Evolutionary conservation across 371 early-diverging fungal genomes (phyloP), one percentile per base, ranked within the genome.

Genomic region (Lichtheimia hyalospora): DNA sequence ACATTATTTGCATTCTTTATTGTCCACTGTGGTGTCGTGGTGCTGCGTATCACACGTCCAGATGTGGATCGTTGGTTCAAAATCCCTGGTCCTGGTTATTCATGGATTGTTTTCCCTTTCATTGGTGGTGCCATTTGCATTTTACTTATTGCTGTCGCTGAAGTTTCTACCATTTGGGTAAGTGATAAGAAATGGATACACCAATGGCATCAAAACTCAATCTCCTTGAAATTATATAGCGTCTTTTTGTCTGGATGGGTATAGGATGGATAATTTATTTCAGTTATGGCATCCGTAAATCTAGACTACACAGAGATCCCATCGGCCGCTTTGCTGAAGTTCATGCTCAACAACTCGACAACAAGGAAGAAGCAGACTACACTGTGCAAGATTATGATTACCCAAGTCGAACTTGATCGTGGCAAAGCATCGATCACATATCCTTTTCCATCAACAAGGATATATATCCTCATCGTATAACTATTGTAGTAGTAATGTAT

Each of bases 1-100:
- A 94, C 96, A 0, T 72, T 96, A 28, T 77, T 93, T 60, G 90
- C 92, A 0, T 94, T 93, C 81, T 88, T 92, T 62, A 72, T 94
- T 23, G 95, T 94, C 25, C 90, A 91, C 60, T 63, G 85, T 34
- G 90, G 90, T 52, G 88, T 90, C 3, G 77, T 88, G 48, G 83
- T 95, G 24, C 77, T 94, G 77, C 86, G 94, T 10, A 81, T 80
- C 58, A 88, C 83, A 23, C 82, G 89, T 25, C 91, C 93, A 12
- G 84, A 92, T 20, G 79, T 83, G 2, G 83, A 81, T 23, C 83
- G 95, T n/a, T 81, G 84, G 10, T 96, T 95, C 79, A 73, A 69
- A 20, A 89, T 93, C 34, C 94, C 94, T 0, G 89, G 89, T 48
- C 92, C 28, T 62, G 79, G 52, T 71, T 80, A 64, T 55, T 15